Evolutionary conservation across 345 rosid genomes (phyloP), one percentile per base, ranked within the genome.

Genomic region (Clausena lansium): DNA sequence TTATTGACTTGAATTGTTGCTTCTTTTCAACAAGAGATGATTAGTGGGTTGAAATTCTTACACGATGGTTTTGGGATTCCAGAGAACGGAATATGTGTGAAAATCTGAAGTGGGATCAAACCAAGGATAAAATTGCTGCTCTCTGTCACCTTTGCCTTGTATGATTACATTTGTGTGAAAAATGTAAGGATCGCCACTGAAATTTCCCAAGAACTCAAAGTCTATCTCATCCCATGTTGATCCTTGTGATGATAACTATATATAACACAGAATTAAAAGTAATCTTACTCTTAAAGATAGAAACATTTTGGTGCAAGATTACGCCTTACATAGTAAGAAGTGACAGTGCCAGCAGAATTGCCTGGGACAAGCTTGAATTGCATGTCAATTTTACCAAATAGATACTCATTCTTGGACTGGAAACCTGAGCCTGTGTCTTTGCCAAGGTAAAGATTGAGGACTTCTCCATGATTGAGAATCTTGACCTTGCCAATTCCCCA

Each of bases 91-190:
- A 54, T 93, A 93, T 0, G 92, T 90, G 88, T 93, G 97, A 63
- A 87, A 93, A 79, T 90, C 90, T 4, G 86, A 75, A 5, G 93
- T 90, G 11, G 97, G 97, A 57, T 93, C 92, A 67, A 91, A 91
- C 97, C 97, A 91, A 8, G 88, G 89, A 76, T 88, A 84, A 74
- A 91, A 93, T 61, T 93, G 98, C 58, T 90, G 92, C 79, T 93
- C 98, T 19, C 91, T 89, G 72, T 89, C 71, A 57, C 98, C 98
- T 79, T 76, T 85, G 19, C 97, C 98, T 82, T 88, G 89, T 20
- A 86, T 87, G 77, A 77, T 86, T n/a, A 92, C 84, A 63, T 93
- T 92, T 11, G 95, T 93, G 67, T 93, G 97, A 22, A 93, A 80
- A 76, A 80, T 86, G 59, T 92, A 91, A 32, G 98, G 98, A 6